Base-by-base conservation (phyloP, 2,329 filamentous ascomycete genomes). In the Uncinocarpus reesii region DNA sequence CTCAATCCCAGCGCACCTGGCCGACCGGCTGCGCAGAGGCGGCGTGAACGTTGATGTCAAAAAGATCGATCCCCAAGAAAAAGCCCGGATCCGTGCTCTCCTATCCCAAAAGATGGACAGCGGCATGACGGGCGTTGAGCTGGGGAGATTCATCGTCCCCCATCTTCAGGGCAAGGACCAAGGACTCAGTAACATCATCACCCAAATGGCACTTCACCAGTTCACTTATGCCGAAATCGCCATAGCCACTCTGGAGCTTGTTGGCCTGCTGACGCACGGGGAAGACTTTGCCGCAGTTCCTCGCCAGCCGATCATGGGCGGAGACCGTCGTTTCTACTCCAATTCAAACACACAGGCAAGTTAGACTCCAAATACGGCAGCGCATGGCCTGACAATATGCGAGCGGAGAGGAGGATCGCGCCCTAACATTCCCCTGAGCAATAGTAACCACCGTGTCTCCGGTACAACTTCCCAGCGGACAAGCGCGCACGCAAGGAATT, bases 121-220 rank as follows among this genome's bases (percentile, higher is more conserved):
- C 2, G 49, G 52, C 1, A 48, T 53, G 37, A 40, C 55, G 1
- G 44, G 36, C 2, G 40, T 35, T 7, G 50, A 55, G 4, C 38
- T 58, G 11, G 56, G 56, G 1, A 31, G 44, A n/a, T 48, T 46
- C 16, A 21, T 57, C 6, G 51, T 49, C 10, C 20, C 34, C 8
- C 31, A 35, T 4, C 46, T 45, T 18, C 48, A 52, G 29, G 40
- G 43, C n/a, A 46, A 42, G 4, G 56, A 58, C 37, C 26, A 45
- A 21, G 31, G 15, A 1, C 50, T 57, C 7, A 47, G 47, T 5
- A 21, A 31, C 1, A 15, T 54, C 0, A 47, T 58, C 23, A 57
- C 56, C 1, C 42, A 28, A 5, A 28, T 56, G 42, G 48, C 53
- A n/a, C 28, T 51, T 21, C 31, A 20, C 1, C 21, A 41, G 2